Percentiles rank a stretch among this genome's conserved stretches.
Evolutionary conservation across 2,329 filamentous ascomycete species (phyloP).

Genomic region (Arthrobotrys megalospora): DNA sequence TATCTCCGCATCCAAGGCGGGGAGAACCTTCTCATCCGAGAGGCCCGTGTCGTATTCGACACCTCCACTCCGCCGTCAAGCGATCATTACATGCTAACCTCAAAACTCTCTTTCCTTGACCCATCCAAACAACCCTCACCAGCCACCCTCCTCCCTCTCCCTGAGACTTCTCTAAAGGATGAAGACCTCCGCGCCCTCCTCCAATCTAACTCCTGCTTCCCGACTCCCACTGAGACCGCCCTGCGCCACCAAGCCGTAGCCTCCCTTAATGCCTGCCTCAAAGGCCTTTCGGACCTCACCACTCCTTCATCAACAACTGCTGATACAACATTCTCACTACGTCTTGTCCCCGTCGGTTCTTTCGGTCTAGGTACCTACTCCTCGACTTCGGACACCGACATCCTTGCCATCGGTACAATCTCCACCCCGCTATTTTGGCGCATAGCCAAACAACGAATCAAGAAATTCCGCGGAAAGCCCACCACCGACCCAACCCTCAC

Average conservation of each 20-base stretch:
- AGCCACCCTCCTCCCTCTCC: slow-evolving; percentile 49
- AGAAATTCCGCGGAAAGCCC: slow-evolving; percentile 67
- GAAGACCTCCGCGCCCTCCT: slow-evolving; percentile 68
- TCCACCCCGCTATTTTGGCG: slow-evolving; percentile 76
- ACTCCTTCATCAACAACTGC: slow-evolving; percentile 46
- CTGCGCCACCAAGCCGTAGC: slow-evolving; percentile 69
- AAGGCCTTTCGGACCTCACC: slow-evolving; percentile 65
- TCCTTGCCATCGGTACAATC: slow-evolving; percentile 76
- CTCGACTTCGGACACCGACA: slow-evolving; percentile 75
- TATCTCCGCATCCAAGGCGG: slow-evolving; percentile 70
- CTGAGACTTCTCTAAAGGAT: slow-evolving; percentile 61
- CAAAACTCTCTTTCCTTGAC: slow-evolving; percentile 65
- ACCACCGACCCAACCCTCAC: slow-evolving; percentile 3
- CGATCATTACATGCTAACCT: slow-evolving; percentile 74
- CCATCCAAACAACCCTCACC: slow-evolving; percentile 67
- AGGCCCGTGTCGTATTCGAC: slow-evolving; percentile 22
- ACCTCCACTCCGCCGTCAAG: slow-evolving; percentile 66
- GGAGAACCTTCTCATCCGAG: slow-evolving; percentile 54
- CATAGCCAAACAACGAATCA: slow-evolving; percentile 73
- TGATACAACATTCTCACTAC: slow-evolving; percentile 68
- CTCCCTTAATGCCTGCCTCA: slow-evolving; percentile 69
- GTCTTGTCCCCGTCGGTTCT: slow-evolving; percentile 77
- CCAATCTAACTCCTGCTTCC: slow-evolving; percentile 68
- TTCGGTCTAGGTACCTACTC: slow-evolving; percentile 77
- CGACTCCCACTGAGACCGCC: slow-evolving; percentile 69